Evolutionary conservation across 176 grass and related monocot genomes (phyloP).

Genomic region (Musa beccarii): DNA sequence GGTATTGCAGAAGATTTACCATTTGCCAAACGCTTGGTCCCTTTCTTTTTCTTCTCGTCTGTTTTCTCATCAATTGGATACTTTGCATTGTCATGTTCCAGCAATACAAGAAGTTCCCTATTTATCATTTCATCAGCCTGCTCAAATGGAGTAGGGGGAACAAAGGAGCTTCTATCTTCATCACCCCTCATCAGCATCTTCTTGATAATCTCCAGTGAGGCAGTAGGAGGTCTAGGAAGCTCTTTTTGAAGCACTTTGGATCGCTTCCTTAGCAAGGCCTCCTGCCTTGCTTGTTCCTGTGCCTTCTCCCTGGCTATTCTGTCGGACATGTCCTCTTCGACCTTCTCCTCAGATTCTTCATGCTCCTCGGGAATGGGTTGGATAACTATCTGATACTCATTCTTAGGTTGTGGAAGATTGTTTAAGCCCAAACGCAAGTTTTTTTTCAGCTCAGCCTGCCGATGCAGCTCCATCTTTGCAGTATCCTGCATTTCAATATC

Average conservation of each 20-base stretch:
- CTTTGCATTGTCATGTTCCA: slow-evolving; percentile 84
- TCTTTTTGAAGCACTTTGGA: slow-evolving; percentile 90
- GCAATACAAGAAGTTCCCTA: slow-evolving; percentile 55
- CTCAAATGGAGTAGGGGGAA: slow-evolving; percentile 79
- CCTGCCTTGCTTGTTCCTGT: slow-evolving; percentile 58
- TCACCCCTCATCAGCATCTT: slow-evolving; percentile 56
- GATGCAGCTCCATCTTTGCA: slow-evolving; percentile 46
- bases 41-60: slow-evolving; percentile 68
- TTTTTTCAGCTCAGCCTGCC: slow-evolving; percentile 66
- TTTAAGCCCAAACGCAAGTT: slow-evolving; percentile 46
- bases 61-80: slow-evolving; percentile 66
- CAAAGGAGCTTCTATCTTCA: slow-evolving; percentile 69
- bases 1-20: slow-evolving; percentile 30
- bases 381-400: slow-evolving; percentile 88
- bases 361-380: slow-evolving; percentile 53
- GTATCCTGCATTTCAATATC: slow-evolving; percentile 64
- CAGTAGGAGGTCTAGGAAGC: slow-evolving; percentile 64
- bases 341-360: slow-evolving; percentile 62
- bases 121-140: slow-evolving; percentile 80
- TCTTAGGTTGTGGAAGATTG: slow-evolving; percentile 65
- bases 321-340: slow-evolving; percentile 87
- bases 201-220: slow-evolving; percentile 60
- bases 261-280: slow-evolving; percentile 78
- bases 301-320: slow-evolving; percentile 60
- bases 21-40: slow-evolving; percentile 32